Base-by-base conservation (phyloP, 208 protist genomes). In the Wallacemonas collosoma region DNA sequence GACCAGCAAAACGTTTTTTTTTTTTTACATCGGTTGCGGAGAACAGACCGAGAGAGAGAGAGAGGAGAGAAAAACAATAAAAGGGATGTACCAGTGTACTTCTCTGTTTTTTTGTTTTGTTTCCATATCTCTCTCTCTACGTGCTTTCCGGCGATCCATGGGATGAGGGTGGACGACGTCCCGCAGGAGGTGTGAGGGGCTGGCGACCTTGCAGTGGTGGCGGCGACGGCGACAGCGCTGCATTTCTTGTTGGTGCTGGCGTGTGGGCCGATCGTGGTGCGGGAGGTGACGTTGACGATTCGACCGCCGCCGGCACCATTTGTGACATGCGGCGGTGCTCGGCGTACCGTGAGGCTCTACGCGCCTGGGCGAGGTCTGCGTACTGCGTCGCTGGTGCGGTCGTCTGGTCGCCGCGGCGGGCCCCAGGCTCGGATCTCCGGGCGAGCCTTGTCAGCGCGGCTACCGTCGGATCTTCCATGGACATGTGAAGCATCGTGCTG, bases 401-500 rank as follows among this genome's bases (percentile, higher is more conserved):
- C 26, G 26, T 26, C 26, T 0, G 26, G 26, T 26, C 26, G 26
- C 26, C 26, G 26, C 26, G 26, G 26, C 26, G 26, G 26, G 26
- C 26, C 26, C 26, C 26, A 26, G 26, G 26, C 26, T 26, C 26
- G 11, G 39, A 55, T 9, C 15, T 12, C 39, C 8, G 47, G 3
- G 63, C 45, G 8, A 44, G 36, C 1, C 51, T n/a, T 17, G 62
- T 6, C 45, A 60, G 47, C 14, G 67, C 2, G 14, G 65, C n/a
- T 48, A 83, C 73, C 36, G 78, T 72, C 2, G 79, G 80, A 45
- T 87, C 82, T 7, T 44, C 45, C 81, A 89, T 85, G 17, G 87
- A 86, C 48, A 79, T 55, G 35, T 55, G 79, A 69, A 92, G 63
- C 79, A 88, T 84, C 38, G 65, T 70, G 36, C 81, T 83, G n/a